Base-by-base conservation (phyloP, 2,329 filamentous ascomycete species). In the Nothophaeocryptopus gaeumannii region DNA sequence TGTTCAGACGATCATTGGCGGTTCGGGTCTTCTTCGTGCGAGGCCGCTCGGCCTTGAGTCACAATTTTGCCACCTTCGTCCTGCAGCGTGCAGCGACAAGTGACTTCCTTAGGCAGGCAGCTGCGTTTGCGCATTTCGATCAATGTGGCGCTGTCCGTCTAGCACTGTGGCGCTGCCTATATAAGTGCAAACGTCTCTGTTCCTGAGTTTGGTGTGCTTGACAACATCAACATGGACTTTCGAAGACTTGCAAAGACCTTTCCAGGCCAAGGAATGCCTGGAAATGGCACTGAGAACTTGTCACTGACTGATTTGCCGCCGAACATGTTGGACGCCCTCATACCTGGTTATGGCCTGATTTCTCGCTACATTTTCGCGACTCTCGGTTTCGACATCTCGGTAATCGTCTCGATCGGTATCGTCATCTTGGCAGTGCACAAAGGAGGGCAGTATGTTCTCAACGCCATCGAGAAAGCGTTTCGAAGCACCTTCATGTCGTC, bases 291-390 rank as follows among this genome's bases (percentile, higher is more conserved):
- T n/a, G 48, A 58, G 5, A 48, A 53, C 2, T 37, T 53, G 2
- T 50, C 45, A 10, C 43, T 63, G 47, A 64, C 62, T 8, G 69
- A 72, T 37, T 63, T 78, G 8, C 72, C 75, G 0, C 69, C 70
- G 14, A 73, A 70, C 12, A 65, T 78, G 13, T 66, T 79, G n/a
- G 75, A 78, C 40, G 65, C 73, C 2, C 60, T 78, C n/a, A 69
- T 78, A 32, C 76, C 76, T 8, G 76, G 76, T 12, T 78, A 78
- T 61, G 69, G 73, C 34, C 55, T 76, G 36, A 67, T 78, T 31
- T 75, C 74, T 1, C 67, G 70, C 29, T 70, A 74, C 49, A 63
- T 75, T 20, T 63, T 67, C 7, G 64, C 71, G 3, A 53, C 67
- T 2, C 65, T 76, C 16, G 74, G 75, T 7, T 67, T 79, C 45